These are phyloP conservation scores for Umbelopsis vinacea DNA, from an alignment of 192 early-diverging fungal genomes.

Conservation along the genomic window DNA sequence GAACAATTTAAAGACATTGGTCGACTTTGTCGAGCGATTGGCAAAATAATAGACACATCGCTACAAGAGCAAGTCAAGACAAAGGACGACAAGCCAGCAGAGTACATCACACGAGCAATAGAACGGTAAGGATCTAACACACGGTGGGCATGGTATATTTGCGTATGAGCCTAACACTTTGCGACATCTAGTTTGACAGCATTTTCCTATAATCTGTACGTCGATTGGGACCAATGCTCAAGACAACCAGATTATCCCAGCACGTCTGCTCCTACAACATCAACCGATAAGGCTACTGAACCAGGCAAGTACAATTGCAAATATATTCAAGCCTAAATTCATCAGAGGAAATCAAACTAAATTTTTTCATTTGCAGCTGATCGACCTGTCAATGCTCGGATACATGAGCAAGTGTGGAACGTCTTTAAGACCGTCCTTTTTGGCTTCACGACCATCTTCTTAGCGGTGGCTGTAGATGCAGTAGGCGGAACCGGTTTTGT, in stretches of 20 bases:
- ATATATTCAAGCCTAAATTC: neutral
- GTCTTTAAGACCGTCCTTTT: constrained; percentile 54
- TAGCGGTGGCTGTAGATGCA: constrained; percentile 39
- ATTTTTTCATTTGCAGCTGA: neutral
- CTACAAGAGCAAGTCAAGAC: constrained; percentile 1
- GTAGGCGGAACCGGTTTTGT: constrained; percentile 26
- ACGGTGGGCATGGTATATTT: neutral
- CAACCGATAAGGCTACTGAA: neutral
- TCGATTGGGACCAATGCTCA: constrained; percentile 35
- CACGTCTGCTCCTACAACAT: neutral
- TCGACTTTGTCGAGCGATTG: constrained; percentile 35
- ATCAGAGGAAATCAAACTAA: too few species aligned
- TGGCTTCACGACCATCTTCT: constrained; percentile 54
- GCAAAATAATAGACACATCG: constrained; percentile 23
- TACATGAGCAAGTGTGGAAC: constrained; percentile 39
- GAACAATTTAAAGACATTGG: constrained; percentile 41
- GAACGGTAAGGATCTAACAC: constrained; percentile 11
- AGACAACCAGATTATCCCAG: neutral
- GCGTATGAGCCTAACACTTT: neutral
- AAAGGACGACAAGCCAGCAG: neutral
- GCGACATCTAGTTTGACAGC: constrained; percentile 9
- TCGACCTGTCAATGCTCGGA: neutral
- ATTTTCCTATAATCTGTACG: constrained; percentile 28
- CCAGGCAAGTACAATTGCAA: neutral
- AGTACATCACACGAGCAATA: neutral